Percentiles rank a stretch among this genome's conserved stretches.
These are phyloP conservation scores for Macrophomina pseudophaseolina DNA, from an alignment of 2,329 filamentous ascomycete species.

Conservation along the genomic window DNA sequence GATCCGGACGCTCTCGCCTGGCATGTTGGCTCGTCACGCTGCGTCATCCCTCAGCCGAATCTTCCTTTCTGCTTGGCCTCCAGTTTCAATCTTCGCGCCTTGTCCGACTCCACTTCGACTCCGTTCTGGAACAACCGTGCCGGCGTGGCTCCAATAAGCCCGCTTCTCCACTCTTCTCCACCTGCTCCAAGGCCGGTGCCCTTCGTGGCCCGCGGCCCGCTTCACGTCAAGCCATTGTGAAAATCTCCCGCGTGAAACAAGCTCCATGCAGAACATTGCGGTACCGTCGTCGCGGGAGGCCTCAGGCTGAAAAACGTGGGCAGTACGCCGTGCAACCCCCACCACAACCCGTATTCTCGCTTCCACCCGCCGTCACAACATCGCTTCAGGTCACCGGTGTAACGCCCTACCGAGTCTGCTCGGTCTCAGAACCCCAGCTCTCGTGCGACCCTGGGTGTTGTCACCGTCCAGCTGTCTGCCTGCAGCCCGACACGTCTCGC, in stretches of 20 bases:
- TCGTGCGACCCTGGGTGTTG: conserved; percentile 12
- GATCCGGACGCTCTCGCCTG: neutral
- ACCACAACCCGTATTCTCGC: neutral
- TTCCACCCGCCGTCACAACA: conserved; percentile 20
- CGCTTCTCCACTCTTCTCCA: conserved; percentile 21
- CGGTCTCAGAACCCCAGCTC: neutral
- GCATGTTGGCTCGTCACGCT: neutral
- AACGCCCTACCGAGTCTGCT: conserved; percentile 13
- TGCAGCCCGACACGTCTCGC: conserved; percentile 11
- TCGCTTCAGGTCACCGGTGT: conserved; percentile 7
- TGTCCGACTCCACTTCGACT: conserved; percentile 15
- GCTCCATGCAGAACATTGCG: conserved; percentile 19
- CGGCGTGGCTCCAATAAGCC: conserved; percentile 21
- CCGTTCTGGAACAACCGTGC: conserved; percentile 11
- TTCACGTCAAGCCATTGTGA: conserved; percentile 1
- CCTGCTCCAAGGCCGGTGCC: neutral
- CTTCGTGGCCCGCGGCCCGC: conserved; percentile 17
- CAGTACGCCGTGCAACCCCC: conserved; percentile 20
- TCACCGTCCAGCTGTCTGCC: conserved; percentile 2
- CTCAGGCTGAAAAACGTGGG: conserved; percentile 25
- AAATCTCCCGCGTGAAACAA: conserved; percentile 21
- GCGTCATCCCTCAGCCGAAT: conserved; percentile 4
- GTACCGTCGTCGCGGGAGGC: conserved; percentile 17
- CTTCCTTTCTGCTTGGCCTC: neutral
- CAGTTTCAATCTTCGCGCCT: conserved; percentile 11